Conservation (phyloP, 176 grass and related monocot genomes). For the bread wheat (Triticum aestivum) region IWGSC_CS_RefSeq_v2.1 NC_057807.1:637607980-637608479, state of each 20-base stretch:
- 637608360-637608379: not conserved
- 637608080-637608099: conserved; percentile 35
- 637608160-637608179: not conserved
- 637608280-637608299: conserved; percentile 28
- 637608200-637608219: not conserved
- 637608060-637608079: conserved; percentile 47
- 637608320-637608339: not conserved
- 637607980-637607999: conserved; percentile 53
- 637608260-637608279: not conserved
- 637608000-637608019: conserved; percentile 44
- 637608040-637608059: conserved; percentile 30
- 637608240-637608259: too few species aligned
- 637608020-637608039: conserved; percentile 26
- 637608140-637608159: conserved; percentile 43
- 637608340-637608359: conserved; percentile 6
- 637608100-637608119: conserved; percentile 37
- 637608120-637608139: conserved; percentile 44
- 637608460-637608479: not conserved
- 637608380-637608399: not conserved
- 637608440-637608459: not conserved
- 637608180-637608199: conserved; percentile 14
- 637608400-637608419: conserved; percentile 6
- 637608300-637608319: not conserved
- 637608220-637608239: too few species aligned
- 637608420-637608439: conserved; percentile 14